Conservation (phyloP, 2,329 filamentous ascomycete genomes). For the Aspergillus pseudonomiae region DNA sequence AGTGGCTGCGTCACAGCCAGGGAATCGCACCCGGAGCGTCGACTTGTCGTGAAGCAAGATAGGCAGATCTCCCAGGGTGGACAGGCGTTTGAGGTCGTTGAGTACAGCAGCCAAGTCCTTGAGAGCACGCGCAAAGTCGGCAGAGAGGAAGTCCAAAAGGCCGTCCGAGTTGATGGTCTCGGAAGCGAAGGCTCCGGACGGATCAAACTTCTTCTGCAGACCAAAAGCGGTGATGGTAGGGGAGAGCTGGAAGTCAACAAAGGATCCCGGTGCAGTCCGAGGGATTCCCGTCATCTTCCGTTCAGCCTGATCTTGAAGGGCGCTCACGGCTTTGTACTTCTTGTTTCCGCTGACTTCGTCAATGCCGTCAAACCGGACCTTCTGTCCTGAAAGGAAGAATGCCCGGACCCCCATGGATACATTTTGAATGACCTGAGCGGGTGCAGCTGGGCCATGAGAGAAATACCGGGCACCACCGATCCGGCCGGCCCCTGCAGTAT, state of each 20-base stretch:
- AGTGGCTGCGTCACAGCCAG: slow-evolving; percentile 81
- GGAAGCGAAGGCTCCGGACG: slow-evolving; percentile 40
- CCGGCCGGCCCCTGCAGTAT: slow-evolving; percentile 70
- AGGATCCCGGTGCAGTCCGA: slow-evolving; percentile 68
- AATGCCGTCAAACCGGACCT: slow-evolving; percentile 81
- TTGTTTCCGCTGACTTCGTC: slow-evolving; percentile 70
- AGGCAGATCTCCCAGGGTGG: slow-evolving; percentile 79
- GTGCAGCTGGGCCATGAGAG: slow-evolving; percentile 80
- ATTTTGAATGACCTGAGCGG: slow-evolving; percentile 89
- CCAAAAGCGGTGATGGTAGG: slow-evolving; percentile 87
- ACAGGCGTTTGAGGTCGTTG: slow-evolving; percentile 77
- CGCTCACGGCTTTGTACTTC: slow-evolving; percentile 76
- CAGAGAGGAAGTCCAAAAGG: slow-evolving; percentile 80
- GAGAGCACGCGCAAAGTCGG: slow-evolving; percentile 84
- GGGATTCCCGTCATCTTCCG: slow-evolving; percentile 64
- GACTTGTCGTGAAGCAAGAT: slow-evolving; percentile 70
- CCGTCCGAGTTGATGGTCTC: slow-evolving; percentile 78
- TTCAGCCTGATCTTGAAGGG: slow-evolving; percentile 71
- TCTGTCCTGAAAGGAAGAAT: slow-evolving; percentile 89
- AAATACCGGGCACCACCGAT: slow-evolving; percentile 80
- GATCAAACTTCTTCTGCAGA: slow-evolving; percentile 32
- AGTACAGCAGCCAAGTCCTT: slow-evolving; percentile 80
- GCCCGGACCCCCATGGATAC: slow-evolving; percentile 92
- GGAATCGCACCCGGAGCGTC: slow-evolving; percentile 80
- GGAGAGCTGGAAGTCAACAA: slow-evolving; percentile 83